Conservation (phyloP, 495 filamentous ascomycete genomes). For the Thermochaetoides thermophila region DNA sequence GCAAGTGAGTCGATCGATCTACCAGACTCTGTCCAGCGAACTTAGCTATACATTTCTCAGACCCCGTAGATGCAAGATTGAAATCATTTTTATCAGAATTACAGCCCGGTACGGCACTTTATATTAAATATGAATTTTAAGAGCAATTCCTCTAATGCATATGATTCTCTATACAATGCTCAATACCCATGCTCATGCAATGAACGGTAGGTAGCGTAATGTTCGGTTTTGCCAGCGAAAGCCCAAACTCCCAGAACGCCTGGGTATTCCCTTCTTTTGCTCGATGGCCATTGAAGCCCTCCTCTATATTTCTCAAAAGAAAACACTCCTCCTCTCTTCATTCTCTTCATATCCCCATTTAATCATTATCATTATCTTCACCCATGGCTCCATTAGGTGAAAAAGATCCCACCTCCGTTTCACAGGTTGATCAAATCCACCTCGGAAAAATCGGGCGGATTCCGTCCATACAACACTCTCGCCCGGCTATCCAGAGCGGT, state of each 20-base stretch:
- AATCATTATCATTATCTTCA: background rate
- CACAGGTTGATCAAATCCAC: constrained; percentile 76
- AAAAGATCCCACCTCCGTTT: constrained; percentile 1
- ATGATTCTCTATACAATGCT: background rate
- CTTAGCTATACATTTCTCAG: no score
- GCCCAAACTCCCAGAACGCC: constrained; percentile 1
- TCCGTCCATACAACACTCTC: constrained; percentile 72
- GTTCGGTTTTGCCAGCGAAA: background rate
- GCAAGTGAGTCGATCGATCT: no score
- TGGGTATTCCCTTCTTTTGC: constrained; percentile 3
- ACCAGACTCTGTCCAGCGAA: no score
- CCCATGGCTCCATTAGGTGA: no score
- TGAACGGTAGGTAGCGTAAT: no score
- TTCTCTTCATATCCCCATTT: background rate
- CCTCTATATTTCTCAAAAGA: background rate
- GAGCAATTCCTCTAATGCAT: no score
- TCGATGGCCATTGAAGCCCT: no score
- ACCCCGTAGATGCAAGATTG: no score
- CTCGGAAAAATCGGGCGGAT: constrained; percentile 86
- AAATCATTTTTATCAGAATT: no score
- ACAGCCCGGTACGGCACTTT: no score
- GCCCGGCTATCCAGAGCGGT: constrained; percentile 72
- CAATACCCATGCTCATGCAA: background rate
- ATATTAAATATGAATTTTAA: no score
- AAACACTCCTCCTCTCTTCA: background rate